Evolutionary conservation across 2,329 filamentous ascomycete species (phyloP).

Genomic region (Orbilia ellipsospora): DNA sequence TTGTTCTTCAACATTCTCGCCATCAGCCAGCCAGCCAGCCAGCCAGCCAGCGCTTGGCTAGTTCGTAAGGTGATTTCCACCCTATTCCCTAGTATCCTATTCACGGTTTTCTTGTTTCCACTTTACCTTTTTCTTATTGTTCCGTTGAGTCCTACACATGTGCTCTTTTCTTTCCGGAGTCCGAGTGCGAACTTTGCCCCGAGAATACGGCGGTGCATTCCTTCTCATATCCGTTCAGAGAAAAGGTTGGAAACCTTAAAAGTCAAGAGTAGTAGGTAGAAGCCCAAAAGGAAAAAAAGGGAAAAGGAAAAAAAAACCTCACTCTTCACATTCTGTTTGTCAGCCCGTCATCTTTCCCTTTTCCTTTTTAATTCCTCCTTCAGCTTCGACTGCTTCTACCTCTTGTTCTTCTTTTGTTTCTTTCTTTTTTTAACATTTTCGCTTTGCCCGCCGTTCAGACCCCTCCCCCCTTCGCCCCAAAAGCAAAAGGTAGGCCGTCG

Average conservation of each 20-base stretch:
- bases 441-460: neutral
- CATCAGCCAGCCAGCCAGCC: neutral
- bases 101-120: constrained; percentile 1
- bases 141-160: constrained; percentile 10
- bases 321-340: constrained; percentile 44
- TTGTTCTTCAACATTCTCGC: constrained; percentile 5
- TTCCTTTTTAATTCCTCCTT: constrained; percentile 15
- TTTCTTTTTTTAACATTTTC: neutral
- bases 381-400: constrained; percentile 40
- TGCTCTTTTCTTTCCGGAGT: constrained; percentile 55
- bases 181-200: constrained; percentile 15
- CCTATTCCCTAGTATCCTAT: constrained; percentile 6
- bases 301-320: constrained; percentile 4
- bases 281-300: constrained; percentile 5
- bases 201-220: constrained; percentile 50
- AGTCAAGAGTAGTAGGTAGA: constrained; percentile 6
- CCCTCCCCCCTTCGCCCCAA: no score
- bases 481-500: constrained; percentile 5
- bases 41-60: constrained; percentile 10
- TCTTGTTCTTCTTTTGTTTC: constrained; percentile 1
- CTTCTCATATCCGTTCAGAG: constrained; percentile 55
- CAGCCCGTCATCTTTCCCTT: constrained; percentile 4
- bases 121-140: neutral
- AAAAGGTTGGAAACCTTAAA: constrained; percentile 19
- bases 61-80: constrained; percentile 31